Conservation (phyloP, 345 rosid genomes). For the Linum tenue region DNA sequence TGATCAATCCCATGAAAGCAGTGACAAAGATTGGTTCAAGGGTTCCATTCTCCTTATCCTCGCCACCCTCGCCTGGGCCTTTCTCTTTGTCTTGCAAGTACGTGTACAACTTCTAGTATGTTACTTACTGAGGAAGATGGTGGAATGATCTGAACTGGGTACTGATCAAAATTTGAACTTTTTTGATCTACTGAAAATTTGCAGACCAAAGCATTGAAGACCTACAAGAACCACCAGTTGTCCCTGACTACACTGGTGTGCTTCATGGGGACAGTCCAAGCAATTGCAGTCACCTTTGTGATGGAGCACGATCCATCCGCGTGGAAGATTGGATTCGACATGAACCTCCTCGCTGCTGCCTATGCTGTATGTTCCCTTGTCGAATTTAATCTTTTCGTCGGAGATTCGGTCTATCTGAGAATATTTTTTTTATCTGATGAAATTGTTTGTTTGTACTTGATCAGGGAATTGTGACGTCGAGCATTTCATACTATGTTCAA, state of each 20-base stretch:
- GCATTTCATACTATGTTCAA: slow-evolving; percentile 94
- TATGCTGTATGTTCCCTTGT: slow-evolving; percentile 52
- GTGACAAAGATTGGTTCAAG: slow-evolving; percentile 51
- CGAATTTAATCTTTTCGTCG: neutral
- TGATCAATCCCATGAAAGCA: slow-evolving; percentile 9
- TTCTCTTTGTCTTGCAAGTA: slow-evolving; percentile 69
- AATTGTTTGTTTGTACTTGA: neutral
- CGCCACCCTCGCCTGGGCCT: slow-evolving; percentile 90
- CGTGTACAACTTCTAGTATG: neutral
- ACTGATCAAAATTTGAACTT: neutral
- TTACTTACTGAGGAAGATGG: neutral
- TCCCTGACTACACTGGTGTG: slow-evolving; percentile 73
- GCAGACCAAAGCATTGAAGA: slow-evolving; percentile 73
- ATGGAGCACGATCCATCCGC: slow-evolving; percentile 64
- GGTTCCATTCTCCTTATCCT: slow-evolving; percentile 70
- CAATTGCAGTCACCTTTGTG: slow-evolving; percentile 58
- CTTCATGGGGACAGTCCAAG: slow-evolving; percentile 76
- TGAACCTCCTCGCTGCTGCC: slow-evolving; percentile 93
- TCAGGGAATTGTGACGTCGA: slow-evolving; percentile 87
- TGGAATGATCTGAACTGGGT: neutral
- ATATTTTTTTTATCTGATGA: neutral
- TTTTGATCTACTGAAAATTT: neutral
- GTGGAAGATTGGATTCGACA: slow-evolving; percentile 75
- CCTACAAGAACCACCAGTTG: slow-evolving; percentile 73
- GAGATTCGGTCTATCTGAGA: neutral